Evolutionary conservation across 2,329 filamentous ascomycete species (phyloP).

Genomic region (Fusarium goolgardi): DNA sequence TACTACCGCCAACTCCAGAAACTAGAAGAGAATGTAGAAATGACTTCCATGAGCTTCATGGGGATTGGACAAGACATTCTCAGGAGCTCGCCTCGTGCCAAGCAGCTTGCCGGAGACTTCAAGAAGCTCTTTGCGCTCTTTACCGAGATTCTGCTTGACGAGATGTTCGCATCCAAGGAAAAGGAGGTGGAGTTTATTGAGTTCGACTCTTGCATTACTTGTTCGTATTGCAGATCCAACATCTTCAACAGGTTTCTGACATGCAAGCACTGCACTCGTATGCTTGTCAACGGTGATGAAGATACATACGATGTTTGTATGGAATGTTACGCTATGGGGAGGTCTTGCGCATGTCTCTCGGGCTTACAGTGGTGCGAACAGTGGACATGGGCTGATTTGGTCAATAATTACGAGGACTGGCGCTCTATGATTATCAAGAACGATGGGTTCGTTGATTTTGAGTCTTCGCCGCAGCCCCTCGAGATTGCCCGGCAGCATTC

Average conservation of each 20-base stretch:
- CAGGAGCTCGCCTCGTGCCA: constrained; percentile 61
- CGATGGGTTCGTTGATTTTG: constrained; percentile 73
- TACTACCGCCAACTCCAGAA: constrained; percentile 73
- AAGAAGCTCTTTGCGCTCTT: constrained; percentile 82
- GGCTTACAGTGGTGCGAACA: constrained; percentile 92
- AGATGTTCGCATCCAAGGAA: constrained; percentile 82
- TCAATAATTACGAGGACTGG: constrained; percentile 84
- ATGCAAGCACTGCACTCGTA: constrained; percentile 83
- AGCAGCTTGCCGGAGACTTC: constrained; percentile 85
- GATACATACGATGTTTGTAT: constrained; percentile 97
- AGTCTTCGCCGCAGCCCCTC: constrained; percentile 76
- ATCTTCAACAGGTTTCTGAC: constrained; percentile 98
- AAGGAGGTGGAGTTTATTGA: constrained; percentile 78
- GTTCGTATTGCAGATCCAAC: constrained; percentile 94
- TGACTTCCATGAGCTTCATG: constrained; percentile 59
- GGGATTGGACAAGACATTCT: constrained; percentile 61
- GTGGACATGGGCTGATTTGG: constrained; percentile 84
- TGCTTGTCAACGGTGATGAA: constrained; percentile 73
- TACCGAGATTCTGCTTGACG: constrained; percentile 81
- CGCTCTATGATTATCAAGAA: constrained; percentile 80
- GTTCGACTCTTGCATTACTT: constrained; percentile 93
- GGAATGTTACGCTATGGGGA: constrained; percentile 98
- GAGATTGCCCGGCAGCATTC: constrained; percentile 74
- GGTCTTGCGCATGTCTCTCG: constrained; percentile 90
- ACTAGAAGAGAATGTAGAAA: constrained; percentile 62